A percentile compares a stretch with the other conserved stretches of the same genome.
phyloP scores from a whole-genome alignment of 371 early-diverging fungal genomes.

The Mucor ambiguus region DNA sequence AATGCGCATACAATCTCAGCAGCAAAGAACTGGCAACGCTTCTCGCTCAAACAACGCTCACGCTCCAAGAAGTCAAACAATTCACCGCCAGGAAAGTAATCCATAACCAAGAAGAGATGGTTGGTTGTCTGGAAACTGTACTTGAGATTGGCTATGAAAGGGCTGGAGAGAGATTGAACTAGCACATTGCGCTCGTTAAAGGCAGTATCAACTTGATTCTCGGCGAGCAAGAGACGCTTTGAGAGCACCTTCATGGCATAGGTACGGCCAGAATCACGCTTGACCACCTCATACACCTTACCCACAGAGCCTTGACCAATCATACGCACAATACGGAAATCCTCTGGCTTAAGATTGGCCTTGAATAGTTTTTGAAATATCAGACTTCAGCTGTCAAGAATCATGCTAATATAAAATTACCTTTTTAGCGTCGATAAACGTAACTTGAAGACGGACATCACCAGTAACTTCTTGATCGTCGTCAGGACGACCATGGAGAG shows the following conservation, averaged over 20 bases:
- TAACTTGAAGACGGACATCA: conserved; percentile 68
- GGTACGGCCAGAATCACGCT: conserved; percentile 45
- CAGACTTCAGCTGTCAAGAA: neutral
- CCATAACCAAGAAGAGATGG: conserved; percentile 93
- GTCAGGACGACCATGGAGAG: conserved; percentile 45
- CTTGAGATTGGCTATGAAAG: conserved; percentile 90
- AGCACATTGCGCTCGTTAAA: conserved; percentile 87
- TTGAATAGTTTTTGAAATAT: neutral
- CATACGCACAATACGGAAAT: conserved; percentile 75
- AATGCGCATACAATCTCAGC: conserved; percentile 76
- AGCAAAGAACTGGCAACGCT: conserved; percentile 69
- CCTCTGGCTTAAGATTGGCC: conserved; percentile 37
- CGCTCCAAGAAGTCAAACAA: conserved; percentile 73
- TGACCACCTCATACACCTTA: conserved; percentile 61
- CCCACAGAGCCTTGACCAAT: conserved; percentile 72
- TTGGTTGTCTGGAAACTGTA: conserved; percentile 89
- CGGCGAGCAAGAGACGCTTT: conserved; percentile 89
- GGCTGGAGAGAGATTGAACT: conserved; percentile 70
- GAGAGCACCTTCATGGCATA: conserved; percentile 91
- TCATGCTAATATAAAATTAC: neutral
- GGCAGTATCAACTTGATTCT: conserved; percentile 89
- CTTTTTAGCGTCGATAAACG: conserved; percentile 39
- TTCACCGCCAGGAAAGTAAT: conserved; percentile 96
- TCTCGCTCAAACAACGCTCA: conserved; percentile 65
- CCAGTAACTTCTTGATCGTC: conserved; percentile 56